Base-by-base conservation (phyloP, 1,139 yeast species). In the Ogataea hybrid region DNA sequence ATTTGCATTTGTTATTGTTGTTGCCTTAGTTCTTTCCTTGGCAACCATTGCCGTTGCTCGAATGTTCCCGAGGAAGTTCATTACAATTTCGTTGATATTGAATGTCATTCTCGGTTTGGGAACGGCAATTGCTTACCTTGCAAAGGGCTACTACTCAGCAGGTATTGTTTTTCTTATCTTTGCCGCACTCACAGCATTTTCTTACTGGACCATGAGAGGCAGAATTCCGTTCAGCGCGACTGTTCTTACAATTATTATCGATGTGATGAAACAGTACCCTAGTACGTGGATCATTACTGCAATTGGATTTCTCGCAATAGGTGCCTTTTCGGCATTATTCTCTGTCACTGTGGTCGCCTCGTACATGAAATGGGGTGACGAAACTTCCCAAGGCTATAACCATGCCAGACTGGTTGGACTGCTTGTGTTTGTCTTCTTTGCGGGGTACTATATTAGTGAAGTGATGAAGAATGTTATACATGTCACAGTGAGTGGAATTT, bases 161-260 rank as follows among this genome's bases (percentile, higher is more conserved):
- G 95, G 88, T 5, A 69, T 86, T 49, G 89, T 85, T 31, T 84
- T 84, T 50, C 65, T 86, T 50, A 72, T 83, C 2, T 77, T 83
- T 56, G 73, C 88, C 0, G 60, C 75, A 6, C 61, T 87, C 43
- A 71, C 84, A 9, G 88, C 89, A 2, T 78, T 75, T 68, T 75
- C 84, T 56, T 86, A 83, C 63, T 86, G 89, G 87, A 64, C 77
- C 8, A 75, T 87, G 67, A 71, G 95, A 47, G 61, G 48, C 6
- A 45, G 59, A 22, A 51, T 60, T 18, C 78, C 79, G 0, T 73
- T 86, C 55, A 84, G 95, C 49, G 88, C 92, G 2, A 73, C 84
- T 5, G 81, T 87, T 23, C 67, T 90, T 50, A 74, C 79, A 44
- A 79, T 84, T 28, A 77, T 85, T 8, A 82, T 88, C 54, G 89